Evolutionary conservation across 805 yeast genomes (phyloP).

Genomic region (Myxozyma mucilagina): DNA sequence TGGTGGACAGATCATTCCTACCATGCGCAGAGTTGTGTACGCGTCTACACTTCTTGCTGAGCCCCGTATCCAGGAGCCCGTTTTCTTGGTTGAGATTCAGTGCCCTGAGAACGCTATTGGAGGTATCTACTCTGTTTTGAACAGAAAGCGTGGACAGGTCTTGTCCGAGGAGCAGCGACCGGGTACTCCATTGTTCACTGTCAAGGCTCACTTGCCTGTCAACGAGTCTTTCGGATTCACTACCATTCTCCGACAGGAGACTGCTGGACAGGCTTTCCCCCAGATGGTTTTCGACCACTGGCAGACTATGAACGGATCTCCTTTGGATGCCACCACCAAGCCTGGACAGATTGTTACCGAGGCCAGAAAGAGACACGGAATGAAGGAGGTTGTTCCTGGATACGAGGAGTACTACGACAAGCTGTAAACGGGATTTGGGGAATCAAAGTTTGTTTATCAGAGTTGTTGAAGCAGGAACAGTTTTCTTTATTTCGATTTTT

Average conservation of each 20-base stretch:
- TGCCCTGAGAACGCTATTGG: constrained; percentile 99
- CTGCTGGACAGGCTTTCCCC: constrained; percentile 99
- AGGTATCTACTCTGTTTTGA: constrained; percentile 99
- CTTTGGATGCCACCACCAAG: constrained; percentile 78
- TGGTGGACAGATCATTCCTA: constrained; percentile 99
- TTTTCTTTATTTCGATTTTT: not conserved
- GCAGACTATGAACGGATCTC: constrained; percentile 89
- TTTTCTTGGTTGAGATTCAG: constrained; percentile 98
- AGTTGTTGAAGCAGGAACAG: not conserved
- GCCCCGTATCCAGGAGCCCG: constrained; percentile 99
- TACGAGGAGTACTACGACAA: constrained; percentile 93
- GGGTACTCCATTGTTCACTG: constrained; percentile 99
- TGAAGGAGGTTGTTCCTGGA: constrained; percentile 97
- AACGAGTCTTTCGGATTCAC: constrained; percentile 99
- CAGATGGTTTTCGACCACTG: constrained; percentile 99
- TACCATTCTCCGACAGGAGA: constrained; percentile 98
- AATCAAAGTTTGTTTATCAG: not conserved
- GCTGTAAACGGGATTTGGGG: constrained; percentile 40
- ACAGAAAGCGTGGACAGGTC: constrained; percentile 98
- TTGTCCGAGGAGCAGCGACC: constrained; percentile 99
- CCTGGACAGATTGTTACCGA: constrained; percentile 64
- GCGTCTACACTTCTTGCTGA: constrained; percentile 97
- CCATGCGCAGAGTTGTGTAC: constrained; percentile 99
- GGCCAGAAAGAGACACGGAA: constrained; percentile 93
- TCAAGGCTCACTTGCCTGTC: constrained; percentile 99